These are phyloP conservation scores for Sporothrix inflata DNA, from an alignment of 2,329 filamentous ascomycete species.

Conservation along the genomic window DNA sequence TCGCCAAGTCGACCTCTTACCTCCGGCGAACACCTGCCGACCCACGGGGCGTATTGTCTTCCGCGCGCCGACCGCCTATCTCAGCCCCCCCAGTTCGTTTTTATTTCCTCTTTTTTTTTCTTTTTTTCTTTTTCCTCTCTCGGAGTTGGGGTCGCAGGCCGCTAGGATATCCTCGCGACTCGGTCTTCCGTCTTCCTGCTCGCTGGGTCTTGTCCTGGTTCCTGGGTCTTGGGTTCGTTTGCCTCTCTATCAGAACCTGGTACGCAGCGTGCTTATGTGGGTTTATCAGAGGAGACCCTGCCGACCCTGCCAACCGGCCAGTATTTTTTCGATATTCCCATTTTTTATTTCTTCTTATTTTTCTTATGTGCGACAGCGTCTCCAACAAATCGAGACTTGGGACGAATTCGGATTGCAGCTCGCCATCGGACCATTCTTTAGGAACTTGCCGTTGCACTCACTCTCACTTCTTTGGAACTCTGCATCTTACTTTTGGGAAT, in stretches of 20 bases:
- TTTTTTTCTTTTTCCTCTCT: not conserved
- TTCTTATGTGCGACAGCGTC: not conserved
- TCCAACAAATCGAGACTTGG: slow-evolving; percentile 3
- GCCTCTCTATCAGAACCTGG: not conserved
- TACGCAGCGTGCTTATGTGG: slow-evolving; percentile 12
- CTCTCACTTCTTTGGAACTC: not conserved
- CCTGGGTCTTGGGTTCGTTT: not conserved
- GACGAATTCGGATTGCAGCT: slow-evolving; percentile 23
- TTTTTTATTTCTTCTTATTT: not conserved
- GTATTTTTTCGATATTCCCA: not conserved
- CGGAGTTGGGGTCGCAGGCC: not conserved
- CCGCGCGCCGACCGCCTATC: slow-evolving; percentile 7
- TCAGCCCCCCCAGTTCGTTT: not conserved
- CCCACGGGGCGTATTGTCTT: slow-evolving; percentile 20
- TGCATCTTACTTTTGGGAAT: not conserved
- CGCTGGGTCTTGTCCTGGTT: not conserved
- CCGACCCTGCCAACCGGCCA: not conserved
- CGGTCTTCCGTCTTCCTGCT: too few relatives aligned
- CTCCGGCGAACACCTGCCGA: not conserved
- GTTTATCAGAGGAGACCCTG: not conserved
- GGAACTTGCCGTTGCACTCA: not conserved
- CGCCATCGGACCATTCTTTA: slow-evolving; percentile 18
- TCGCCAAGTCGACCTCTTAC: not conserved
- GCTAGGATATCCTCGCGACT: not conserved
- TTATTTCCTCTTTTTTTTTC: not conserved